phyloP scores from a whole-genome alignment of 371 early-diverging fungal species.

The Conidiobolus incongruus region DNA sequence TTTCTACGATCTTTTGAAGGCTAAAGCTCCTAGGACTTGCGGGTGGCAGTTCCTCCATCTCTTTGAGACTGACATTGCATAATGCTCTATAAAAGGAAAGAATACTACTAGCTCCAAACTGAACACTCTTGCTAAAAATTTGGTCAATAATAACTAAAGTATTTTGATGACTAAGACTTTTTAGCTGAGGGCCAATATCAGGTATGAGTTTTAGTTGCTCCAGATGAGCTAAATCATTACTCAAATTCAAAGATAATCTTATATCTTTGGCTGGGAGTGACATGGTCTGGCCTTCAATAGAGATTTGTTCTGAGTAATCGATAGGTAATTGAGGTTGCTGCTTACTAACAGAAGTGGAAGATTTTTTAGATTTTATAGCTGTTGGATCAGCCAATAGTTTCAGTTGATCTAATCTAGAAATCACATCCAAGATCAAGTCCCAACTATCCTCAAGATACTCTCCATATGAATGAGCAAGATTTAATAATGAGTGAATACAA shows the following conservation, averaged over 20 bases:
- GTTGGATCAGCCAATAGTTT: slow-evolving; percentile 24
- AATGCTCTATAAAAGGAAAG: slow-evolving; percentile 77
- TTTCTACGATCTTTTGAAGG: slow-evolving; percentile 79
- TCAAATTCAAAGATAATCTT: not conserved
- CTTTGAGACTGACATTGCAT: slow-evolving; percentile 74
- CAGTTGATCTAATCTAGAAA: slow-evolving; percentile 68
- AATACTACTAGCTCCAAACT: slow-evolving; percentile 33
- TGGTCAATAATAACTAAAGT: slow-evolving; percentile 60
- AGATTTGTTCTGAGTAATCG: not conserved
- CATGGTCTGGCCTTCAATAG: not conserved
- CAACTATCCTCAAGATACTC: slow-evolving; percentile 65
- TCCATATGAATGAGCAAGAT: slow-evolving; percentile 56
- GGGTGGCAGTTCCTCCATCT: slow-evolving; percentile 43
- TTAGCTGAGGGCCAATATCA: not conserved
- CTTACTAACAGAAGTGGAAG: not conserved
- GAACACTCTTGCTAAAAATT: slow-evolving; percentile 41
- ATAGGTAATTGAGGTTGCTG: slow-evolving; percentile 6
- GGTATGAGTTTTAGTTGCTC: not conserved
- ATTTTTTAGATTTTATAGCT: not conserved
- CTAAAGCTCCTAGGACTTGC: slow-evolving; percentile 62
- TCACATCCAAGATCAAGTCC: slow-evolving; percentile 71
- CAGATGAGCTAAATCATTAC: slow-evolving; percentile 1
- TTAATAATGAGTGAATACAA: slow-evolving; percentile 60
- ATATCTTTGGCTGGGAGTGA: slow-evolving; percentile 3
- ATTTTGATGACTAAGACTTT: slow-evolving; percentile 19